Evolutionary conservation across 192 early-diverging fungal species (phyloP).

Genomic region (Backusella circina): DNA sequence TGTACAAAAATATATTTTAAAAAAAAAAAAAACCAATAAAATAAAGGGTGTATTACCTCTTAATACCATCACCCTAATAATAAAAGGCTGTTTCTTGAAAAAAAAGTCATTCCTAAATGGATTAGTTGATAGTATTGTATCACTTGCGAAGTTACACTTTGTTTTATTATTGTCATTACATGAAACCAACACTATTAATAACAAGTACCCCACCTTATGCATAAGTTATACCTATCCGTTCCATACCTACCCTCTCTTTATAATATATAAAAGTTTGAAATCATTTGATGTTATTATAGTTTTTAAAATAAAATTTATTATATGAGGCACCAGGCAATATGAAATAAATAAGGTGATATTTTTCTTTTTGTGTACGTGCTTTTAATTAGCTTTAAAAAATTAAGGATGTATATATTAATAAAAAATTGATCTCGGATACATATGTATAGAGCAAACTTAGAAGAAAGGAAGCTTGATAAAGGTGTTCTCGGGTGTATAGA

Average conservation of each 20-base stretch:
- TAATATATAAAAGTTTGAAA: background rate
- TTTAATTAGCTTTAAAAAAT: background rate
- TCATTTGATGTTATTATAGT: background rate
- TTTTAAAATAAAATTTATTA: background rate
- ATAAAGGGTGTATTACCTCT: too few species aligned
- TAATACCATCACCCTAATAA: too few species aligned
- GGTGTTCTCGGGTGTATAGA: constrained; percentile 6
- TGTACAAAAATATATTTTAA: too few species aligned
- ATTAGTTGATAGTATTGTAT: background rate
- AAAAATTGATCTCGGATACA: background rate
- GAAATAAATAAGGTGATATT: background rate
- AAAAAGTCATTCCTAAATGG: background rate
- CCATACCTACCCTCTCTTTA: background rate
- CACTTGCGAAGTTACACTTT: background rate
- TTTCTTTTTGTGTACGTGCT: background rate
- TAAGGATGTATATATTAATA: background rate
- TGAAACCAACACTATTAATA: background rate
- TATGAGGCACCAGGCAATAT: constrained; percentile 1
- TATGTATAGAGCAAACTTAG: background rate
- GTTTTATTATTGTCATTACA: background rate
- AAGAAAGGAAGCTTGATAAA: constrained; percentile 18
- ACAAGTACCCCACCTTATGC: background rate
- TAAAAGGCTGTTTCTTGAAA: too few species aligned
- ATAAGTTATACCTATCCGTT: background rate
- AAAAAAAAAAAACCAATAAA: too few species aligned